Conservation (phyloP, 257 asterid genomes). For the Asclepias syriaca region DNA sequence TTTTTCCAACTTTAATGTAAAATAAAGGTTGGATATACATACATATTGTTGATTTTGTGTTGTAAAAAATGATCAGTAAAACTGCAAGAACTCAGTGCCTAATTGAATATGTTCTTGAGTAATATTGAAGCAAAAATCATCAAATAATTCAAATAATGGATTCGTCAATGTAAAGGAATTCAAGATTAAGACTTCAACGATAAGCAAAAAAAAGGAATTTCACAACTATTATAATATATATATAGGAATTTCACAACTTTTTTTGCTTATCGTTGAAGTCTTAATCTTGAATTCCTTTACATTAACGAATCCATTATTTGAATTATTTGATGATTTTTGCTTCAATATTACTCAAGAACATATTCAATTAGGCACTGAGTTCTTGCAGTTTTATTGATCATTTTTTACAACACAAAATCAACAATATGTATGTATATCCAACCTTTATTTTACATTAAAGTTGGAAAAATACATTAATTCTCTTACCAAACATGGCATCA, state of each 20-base stretch:
- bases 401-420: no score
- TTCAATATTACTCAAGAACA: not conserved
- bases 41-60: not conserved
- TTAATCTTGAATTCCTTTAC: not conserved
- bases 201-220: not conserved
- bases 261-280: conserved; percentile 2
- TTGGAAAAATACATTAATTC: conserved; percentile 9
- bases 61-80: not conserved
- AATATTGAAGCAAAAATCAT: not conserved
- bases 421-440: not conserved
- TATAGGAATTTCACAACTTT: no score
- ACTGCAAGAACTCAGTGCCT: not conserved
- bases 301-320: not conserved
- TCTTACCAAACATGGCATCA: conserved; percentile 16
- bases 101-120: not conserved
- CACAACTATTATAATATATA: not conserved
- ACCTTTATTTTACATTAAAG: conserved; percentile 5
- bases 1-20: conserved; percentile 3
- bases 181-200: not conserved
- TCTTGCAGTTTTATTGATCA: not conserved
- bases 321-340: not conserved
- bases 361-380: no score
- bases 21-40: conserved; percentile 8
- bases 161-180: not conserved
- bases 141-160: not conserved